phyloP scores from a whole-genome alignment of 2,329 filamentous ascomycete species.

The Fusarium falciforme region DNA sequence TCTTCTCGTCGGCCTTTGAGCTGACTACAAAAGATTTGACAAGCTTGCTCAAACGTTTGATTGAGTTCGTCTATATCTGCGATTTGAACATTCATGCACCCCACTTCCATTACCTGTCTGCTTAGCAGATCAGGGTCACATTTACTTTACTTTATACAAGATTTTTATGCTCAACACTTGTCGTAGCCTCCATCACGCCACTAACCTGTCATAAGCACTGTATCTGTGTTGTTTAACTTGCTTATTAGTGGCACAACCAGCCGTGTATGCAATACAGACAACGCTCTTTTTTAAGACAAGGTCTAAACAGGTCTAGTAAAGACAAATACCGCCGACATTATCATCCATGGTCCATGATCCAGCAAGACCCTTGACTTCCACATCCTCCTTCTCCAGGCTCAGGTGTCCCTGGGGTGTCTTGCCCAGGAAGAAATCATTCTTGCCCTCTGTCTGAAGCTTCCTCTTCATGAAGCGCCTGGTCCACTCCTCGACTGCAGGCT shows the following conservation, averaged over 20 bases:
- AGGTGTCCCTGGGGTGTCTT: constrained; percentile 59
- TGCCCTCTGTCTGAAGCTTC: constrained; percentile 60
- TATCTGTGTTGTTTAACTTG: background rate
- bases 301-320: constrained; percentile 52
- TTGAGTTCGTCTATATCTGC: background rate
- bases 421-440: constrained; percentile 68
- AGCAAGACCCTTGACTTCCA: constrained; percentile 75
- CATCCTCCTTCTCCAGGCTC: constrained; percentile 54
- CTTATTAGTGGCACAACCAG: constrained; percentile 1
- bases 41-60: constrained; percentile 14
- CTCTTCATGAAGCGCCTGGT: constrained; percentile 68
- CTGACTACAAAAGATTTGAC: constrained; percentile 20
- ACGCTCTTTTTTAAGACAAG: background rate
- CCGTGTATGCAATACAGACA: background rate
- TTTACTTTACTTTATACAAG: background rate
- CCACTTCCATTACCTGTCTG: background rate
- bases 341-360: constrained; percentile 93
- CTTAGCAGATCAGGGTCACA: background rate
- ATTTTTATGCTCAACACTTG: background rate
- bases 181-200: background rate
- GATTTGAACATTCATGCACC: background rate
- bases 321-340: constrained; percentile 73
- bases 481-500: constrained; percentile 82
- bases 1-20: constrained; percentile 12
- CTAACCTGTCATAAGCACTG: background rate